Evolutionary conservation across 1,139 yeast genomes (phyloP), one percentile per base, ranked within the genome.

Genomic region (Petasospora rhodanensis): DNA sequence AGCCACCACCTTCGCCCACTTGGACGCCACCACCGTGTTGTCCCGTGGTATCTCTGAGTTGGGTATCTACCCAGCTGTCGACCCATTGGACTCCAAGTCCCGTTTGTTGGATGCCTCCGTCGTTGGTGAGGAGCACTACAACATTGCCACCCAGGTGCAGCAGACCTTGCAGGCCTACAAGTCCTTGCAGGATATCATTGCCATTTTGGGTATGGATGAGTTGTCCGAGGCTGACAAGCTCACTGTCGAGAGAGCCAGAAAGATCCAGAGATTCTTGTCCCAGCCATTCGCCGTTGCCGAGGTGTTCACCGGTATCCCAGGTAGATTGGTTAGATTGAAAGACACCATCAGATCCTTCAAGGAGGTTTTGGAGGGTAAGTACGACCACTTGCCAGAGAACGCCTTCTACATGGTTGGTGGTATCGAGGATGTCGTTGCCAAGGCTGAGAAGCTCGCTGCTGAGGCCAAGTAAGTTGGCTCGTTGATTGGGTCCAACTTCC

Each of bases 361-460:
- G 76, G 98, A 82, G 59, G 96, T 91, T 57, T 81, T 91, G 62
- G 97, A 79, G 32, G 98, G 98, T 73, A 91, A 91, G 79, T 86
- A 89, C 77, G 98, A 91, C 69, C 79, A 82, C 76, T 81, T 91
- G 63, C 98, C 98, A 66, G 98, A 91, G 76, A 84, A 82, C 64
- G 98, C 98, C 59, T 91, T 91, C 95, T 91, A 91, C 74, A 91
- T 91, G 98, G 97, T 89, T 70, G 98, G 98, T 76, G 95, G 95
- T 76, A 87, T 91, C 61, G 96, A 87, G 68, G 98, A 91, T 70
- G 97, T 79, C 60, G 70, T 86, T 66, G 93, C 96, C 66, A 91
- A 91, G 81, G 97, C 96, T 64, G 97, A 89, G 73, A 87, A 89
- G 78, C 70, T 91, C 69, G 96, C 97, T 70, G 76, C 95, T 66